phyloP scores from a whole-genome alignment of 2,329 filamentous ascomycete genomes.

The Aspergillus spinulosporus region DNA sequence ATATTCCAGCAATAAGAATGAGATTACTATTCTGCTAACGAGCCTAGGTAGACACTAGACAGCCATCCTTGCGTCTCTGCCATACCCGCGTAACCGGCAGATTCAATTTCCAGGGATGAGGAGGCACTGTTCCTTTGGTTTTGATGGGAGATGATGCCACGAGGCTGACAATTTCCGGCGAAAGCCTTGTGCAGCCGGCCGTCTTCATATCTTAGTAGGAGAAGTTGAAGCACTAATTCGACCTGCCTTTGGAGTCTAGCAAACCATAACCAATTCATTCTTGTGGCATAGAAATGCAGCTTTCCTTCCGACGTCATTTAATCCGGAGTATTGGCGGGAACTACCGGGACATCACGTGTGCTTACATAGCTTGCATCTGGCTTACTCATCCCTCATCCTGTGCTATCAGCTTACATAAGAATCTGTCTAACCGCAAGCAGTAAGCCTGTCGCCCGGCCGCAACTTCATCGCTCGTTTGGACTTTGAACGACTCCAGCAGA shows the following conservation, averaged over 20 bases:
- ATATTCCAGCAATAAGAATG: neutral
- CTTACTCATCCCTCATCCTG: neutral
- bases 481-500: constrained; percentile 18
- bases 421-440: constrained; percentile 6
- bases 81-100: constrained; percentile 22
- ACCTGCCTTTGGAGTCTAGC: neutral
- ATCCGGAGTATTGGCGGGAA: constrained; percentile 11
- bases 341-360: constrained; percentile 28
- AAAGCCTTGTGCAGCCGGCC: neutral
- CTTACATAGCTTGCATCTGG: neutral
- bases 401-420: constrained; percentile 17
- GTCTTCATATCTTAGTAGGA: neutral
- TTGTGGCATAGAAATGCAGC: neutral
- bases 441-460: constrained; percentile 14
- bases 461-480: constrained; percentile 21
- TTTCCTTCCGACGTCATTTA: constrained; percentile 21
- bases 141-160: neutral
- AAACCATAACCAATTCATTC: neutral
- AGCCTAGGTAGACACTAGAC: neutral
- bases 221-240: neutral
- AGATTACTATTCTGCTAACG: neutral
- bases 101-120: constrained; percentile 21
- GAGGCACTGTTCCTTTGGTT: constrained; percentile 15
- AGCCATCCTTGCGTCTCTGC: constrained; percentile 3
- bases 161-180: neutral